These are phyloP conservation scores for Xylariaceae sp. DNA, from an alignment of 2,329 filamentous ascomycete species.

Conservation along the genomic window DNA sequence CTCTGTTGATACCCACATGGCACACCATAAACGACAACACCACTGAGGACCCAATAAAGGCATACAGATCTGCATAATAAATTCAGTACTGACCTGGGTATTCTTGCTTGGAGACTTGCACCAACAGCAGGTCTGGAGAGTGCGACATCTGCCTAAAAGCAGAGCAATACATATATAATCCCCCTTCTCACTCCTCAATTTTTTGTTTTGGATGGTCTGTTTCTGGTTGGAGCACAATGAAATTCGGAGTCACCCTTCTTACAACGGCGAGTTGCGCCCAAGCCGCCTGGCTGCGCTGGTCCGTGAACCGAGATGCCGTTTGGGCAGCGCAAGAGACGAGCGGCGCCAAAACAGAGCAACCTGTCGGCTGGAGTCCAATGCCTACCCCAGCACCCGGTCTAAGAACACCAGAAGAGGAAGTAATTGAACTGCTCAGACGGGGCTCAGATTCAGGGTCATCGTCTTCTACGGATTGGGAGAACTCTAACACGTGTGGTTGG, in stretches of 20 bases:
- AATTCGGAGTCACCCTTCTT: conserved; percentile 13
- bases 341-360: background rate
- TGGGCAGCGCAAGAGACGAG: conserved; percentile 22
- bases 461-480: conserved; percentile 22
- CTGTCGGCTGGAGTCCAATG: conserved; percentile 23
- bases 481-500: conserved; percentile 30
- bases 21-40: too few relatives aligned
- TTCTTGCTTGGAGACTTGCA: too few relatives aligned
- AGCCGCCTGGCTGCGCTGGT: conserved; percentile 25
- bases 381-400: conserved; percentile 23
- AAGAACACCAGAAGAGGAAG: conserved; percentile 13
- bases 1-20: background rate
- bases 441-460: too few relatives aligned
- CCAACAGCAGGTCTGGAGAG: too few relatives aligned
- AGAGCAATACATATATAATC: too few relatives aligned
- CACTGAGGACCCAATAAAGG: too few relatives aligned
- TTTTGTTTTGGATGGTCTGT: too few relatives aligned
- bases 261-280: conserved; percentile 12
- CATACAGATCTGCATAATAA: too few relatives aligned
- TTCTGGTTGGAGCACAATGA: too few relatives aligned
- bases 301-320: conserved; percentile 13
- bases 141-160: too few relatives aligned
- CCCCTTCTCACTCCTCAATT: too few relatives aligned
- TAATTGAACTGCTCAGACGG: conserved; percentile 18
- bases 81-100: too few relatives aligned